Evolutionary conservation across 345 rosid genomes (phyloP).

Genomic region (Lepidium sativum): DNA sequence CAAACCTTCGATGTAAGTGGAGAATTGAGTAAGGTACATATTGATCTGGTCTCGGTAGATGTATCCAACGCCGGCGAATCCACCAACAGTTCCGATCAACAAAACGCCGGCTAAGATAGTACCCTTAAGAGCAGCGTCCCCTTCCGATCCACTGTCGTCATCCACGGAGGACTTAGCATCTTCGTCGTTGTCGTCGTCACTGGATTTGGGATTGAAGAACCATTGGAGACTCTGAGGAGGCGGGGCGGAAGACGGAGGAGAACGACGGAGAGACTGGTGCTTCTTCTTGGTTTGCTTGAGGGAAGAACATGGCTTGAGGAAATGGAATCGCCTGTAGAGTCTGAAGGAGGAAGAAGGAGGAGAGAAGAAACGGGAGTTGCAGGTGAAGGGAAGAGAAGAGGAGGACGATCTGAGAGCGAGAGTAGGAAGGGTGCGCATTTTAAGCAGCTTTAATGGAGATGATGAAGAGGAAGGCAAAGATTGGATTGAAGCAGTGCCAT

Average conservation of each 20-base stretch:
- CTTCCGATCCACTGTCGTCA: constrained; percentile 32
- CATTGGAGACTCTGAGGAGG: constrained; percentile 60
- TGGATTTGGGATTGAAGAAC: constrained; percentile 58
- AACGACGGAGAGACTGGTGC: constrained; percentile 46
- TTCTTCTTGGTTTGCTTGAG: constrained; percentile 70
- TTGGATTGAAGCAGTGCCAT: constrained; percentile 15
- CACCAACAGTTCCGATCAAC: constrained; percentile 82
- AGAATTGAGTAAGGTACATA: constrained; percentile 66
- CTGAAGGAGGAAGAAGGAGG: constrained; percentile 36
- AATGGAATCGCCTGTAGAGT: constrained; percentile 60
- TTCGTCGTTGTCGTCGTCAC: constrained; percentile 16
- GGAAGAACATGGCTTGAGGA: constrained; percentile 66
- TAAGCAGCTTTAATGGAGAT: constrained; percentile 19
- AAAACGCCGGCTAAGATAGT: constrained; percentile 77
- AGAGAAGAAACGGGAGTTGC: constrained; percentile 21
- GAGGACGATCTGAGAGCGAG: constrained; percentile 29
- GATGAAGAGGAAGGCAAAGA: not conserved
- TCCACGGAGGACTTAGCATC: constrained; percentile 17
- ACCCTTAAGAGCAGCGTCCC: constrained; percentile 64
- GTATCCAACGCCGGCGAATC: constrained; percentile 66
- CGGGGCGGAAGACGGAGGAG: constrained; percentile 31
- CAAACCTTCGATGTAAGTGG: constrained; percentile 76
- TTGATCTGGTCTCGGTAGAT: constrained; percentile 76
- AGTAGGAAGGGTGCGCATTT: constrained; percentile 21
- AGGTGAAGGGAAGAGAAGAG: constrained; percentile 26